Evolutionary conservation across 345 rosid species (phyloP), one percentile per base, ranked within the genome.

Genomic region (Barbarea vulgaris): DNA sequence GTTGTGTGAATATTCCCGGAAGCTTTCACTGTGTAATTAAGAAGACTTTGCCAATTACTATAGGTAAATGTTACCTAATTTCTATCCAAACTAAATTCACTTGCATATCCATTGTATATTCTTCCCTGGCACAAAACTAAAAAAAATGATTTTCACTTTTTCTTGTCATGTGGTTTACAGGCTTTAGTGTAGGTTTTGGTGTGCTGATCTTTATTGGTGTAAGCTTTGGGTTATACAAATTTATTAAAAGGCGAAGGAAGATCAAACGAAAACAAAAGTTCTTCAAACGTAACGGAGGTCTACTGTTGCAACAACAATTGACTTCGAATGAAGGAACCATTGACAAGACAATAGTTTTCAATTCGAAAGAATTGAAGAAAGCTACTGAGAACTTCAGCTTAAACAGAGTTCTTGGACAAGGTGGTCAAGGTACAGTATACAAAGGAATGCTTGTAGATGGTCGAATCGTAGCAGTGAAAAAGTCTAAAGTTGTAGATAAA

Each of bases 281-380:
- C 25, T 73, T 73, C 42, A 62, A 73, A 37, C 77, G 51, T 11
- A 72, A 72, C 11, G 68, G 68, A 28, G 69, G 69, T 9, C n/a
- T 44, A 27, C 2, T 64, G 6, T 46, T 64, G 37, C 53, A 27
- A 66, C 70, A 66, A 66, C 47, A 66, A 12, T 18, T 44, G 14
- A 73, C 42, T 79, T 39, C 36, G 30, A 28, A 60, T 2, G 2
- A 57, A 51, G 58, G 70, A 13, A 21, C 0, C 33, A 33, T 66
- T 14, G 58, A 66, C 39, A 66, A 33, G 47, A 66, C 70, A 33
- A 31, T 3, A 66, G 55, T 46, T 0, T 64, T 64, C 4, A 9
- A 0, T 3, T n/a, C 56, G 0, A 46, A 46, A 1, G 55, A 64
- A 2, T 3, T 64, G 8, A 52, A 64, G 69, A 64, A 64, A 47